Percentiles rank a stretch among this genome's conserved stretches.
Conservation (phyloP, 768 basidiomycete species). For the Melanogaster broomeanus region DNA sequence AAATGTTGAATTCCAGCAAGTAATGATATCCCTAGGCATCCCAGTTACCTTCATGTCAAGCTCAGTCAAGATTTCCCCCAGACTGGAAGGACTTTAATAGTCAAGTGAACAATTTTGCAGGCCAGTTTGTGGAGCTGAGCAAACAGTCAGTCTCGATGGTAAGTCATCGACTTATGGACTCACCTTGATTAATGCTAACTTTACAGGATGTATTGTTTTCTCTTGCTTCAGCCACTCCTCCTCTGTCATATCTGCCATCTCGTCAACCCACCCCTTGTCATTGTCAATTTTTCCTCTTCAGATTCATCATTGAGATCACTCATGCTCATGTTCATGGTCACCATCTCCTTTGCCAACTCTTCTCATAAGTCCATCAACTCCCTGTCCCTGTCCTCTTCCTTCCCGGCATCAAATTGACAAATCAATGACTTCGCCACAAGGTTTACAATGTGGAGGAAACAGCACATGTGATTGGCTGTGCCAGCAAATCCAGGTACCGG, state of each 20-base stretch:
- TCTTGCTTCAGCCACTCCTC: conserved; percentile 16
- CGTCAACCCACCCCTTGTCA: conserved; percentile 27
- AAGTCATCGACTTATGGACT: background rate
- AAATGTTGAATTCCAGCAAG: conserved; percentile 22
- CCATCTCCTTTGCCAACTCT: no score
- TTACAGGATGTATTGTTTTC: conserved; percentile 20
- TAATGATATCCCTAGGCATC: conserved; percentile 15
- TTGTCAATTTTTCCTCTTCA: background rate
- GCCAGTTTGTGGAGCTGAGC: conserved; percentile 6
- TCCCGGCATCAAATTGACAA: conserved; percentile 32
- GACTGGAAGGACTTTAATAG: conserved; percentile 19
- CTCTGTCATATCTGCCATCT: conserved; percentile 11
- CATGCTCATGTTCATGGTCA: no score
- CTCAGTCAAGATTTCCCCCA: conserved; percentile 16
- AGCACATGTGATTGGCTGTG: conserved; percentile 25
- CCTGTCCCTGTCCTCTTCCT: background rate
- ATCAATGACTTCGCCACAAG: conserved; percentile 37
- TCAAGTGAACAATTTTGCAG: conserved; percentile 18
- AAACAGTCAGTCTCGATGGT: background rate
- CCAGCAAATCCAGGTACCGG: conserved; percentile 26
- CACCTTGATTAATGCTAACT: conserved; percentile 36
- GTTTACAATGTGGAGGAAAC: conserved; percentile 15
- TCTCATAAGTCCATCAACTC: no score
- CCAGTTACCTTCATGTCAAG: conserved; percentile 1
- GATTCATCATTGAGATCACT: no score